These are phyloP conservation scores for Microbotryomycetes sp. DNA, from an alignment of 1,284 basidiomycete species.

Conservation along the genomic window DNA sequence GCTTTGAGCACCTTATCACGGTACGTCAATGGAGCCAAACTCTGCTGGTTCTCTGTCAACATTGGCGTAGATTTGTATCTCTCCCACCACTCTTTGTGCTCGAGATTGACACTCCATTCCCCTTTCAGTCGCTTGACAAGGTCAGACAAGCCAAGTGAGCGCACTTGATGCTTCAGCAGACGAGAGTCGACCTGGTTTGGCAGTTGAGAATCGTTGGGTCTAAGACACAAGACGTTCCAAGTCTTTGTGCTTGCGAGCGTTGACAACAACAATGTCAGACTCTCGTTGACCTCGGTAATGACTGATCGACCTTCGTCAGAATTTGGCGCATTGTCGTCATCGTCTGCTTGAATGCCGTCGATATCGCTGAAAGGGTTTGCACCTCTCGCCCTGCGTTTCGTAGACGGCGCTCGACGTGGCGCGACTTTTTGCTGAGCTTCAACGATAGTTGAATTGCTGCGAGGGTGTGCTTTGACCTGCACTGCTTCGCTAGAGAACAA, in stretches of 20 bases:
- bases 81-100: slow-evolving; percentile 77
- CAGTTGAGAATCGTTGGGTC: slow-evolving; percentile 89
- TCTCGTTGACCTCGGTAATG: slow-evolving; percentile 27
- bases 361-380: slow-evolving; percentile 21
- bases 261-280: slow-evolving; percentile 24
- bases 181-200: slow-evolving; percentile 89
- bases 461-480: slow-evolving; percentile 80
- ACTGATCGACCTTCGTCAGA: slow-evolving; percentile 15
- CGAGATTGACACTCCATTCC: slow-evolving; percentile 74
- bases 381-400: slow-evolving; percentile 65
- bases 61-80: slow-evolving; percentile 58
- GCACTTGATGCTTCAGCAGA: slow-evolving; percentile 84
- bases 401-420: slow-evolving; percentile 87
- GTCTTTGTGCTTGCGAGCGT: slow-evolving; percentile 23
- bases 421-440: slow-evolving; percentile 86
- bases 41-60: slow-evolving; percentile 52
- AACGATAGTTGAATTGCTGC: slow-evolving; percentile 88
- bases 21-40: slow-evolving; percentile 42
- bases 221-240: slow-evolving; percentile 92
- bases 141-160: slow-evolving; percentile 71
- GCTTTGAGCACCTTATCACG: slow-evolving; percentile 44
- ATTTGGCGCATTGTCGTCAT: slow-evolving; percentile 37
- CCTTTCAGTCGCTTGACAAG: slow-evolving; percentile 63
- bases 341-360: slow-evolving; percentile 32
- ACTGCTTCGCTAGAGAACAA: slow-evolving; percentile 84